These are phyloP conservation scores for Berkeleyomyces basicola DNA, from an alignment of 2,329 filamentous ascomycete genomes.

Conservation along the genomic window DNA sequence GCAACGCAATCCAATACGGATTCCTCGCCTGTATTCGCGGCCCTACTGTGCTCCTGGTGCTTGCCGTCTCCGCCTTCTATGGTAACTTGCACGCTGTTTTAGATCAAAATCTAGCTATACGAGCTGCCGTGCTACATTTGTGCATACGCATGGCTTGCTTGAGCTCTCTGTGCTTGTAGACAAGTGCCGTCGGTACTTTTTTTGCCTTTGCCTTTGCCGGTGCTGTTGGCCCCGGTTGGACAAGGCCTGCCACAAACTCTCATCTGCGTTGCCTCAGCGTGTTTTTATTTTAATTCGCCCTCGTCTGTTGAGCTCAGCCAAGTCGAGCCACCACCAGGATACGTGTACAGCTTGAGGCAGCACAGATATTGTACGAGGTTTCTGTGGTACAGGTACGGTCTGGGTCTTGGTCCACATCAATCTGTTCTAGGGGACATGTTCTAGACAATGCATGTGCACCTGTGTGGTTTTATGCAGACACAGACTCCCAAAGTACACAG, in stretches of 20 bases:
- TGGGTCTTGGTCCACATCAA: background rate
- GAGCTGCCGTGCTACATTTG: background rate
- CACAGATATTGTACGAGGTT: conserved; percentile 1
- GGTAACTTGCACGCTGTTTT: background rate
- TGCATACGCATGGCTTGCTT: background rate
- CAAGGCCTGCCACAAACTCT: background rate
- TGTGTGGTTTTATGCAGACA: background rate
- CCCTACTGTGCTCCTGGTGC: background rate
- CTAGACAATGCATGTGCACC: background rate
- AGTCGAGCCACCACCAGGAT: background rate
- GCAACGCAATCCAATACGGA: background rate
- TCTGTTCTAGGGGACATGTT: background rate
- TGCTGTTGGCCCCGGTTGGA: background rate
- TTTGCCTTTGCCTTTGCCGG: background rate
- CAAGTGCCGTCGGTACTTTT: background rate
- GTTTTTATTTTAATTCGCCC: background rate
- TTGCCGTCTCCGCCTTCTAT: background rate
- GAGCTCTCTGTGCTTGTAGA: background rate
- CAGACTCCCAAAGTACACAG: background rate
- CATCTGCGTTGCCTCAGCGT: background rate
- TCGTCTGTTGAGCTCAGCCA: background rate
- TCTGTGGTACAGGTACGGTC: background rate
- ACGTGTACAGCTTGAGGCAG: background rate
- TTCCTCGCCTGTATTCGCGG: background rate
- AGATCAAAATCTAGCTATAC: conserved; percentile 1